Evolutionary conservation across 1,284 basidiomycete genomes (phyloP).

Genomic region (Cryptococcus wingfieldii): DNA sequence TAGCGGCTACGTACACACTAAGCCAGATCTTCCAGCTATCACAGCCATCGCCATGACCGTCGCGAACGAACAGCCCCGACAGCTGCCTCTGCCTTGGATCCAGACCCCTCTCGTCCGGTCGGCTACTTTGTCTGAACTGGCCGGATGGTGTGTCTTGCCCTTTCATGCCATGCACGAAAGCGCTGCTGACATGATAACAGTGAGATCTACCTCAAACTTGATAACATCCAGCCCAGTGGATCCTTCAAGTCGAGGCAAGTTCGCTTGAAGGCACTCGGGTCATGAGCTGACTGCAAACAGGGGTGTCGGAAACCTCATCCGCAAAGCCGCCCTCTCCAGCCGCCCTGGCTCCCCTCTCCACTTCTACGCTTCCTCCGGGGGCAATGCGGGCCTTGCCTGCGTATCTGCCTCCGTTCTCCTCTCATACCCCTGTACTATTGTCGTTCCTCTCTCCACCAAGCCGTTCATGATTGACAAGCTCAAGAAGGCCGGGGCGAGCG

Average conservation of each 20-base stretch:
- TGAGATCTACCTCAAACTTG: constrained; percentile 29
- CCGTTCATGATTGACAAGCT: constrained; percentile 26
- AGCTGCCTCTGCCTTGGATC: constrained; percentile 22
- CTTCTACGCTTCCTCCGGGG: constrained; percentile 31
- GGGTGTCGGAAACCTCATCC: constrained; percentile 29
- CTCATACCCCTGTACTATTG: constrained; percentile 19
- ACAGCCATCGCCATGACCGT: no score
- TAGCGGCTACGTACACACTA: no score
- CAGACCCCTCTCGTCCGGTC: constrained; percentile 28
- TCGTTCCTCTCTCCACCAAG: constrained; percentile 24
- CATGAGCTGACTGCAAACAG: constrained; percentile 5
- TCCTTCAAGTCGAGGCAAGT: constrained; percentile 35
- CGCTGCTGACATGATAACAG: constrained; percentile 5
- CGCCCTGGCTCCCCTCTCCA: constrained; percentile 12
- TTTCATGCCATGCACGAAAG: background rate
- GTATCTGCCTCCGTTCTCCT: constrained; percentile 20
- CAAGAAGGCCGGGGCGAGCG: constrained; percentile 16
- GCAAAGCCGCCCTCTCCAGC: constrained; percentile 5
- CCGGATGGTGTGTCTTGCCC: constrained; percentile 26
- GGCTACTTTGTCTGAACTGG: constrained; percentile 20
- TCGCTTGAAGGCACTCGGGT: background rate
- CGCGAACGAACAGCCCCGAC: no score
- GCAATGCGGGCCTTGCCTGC: constrained; percentile 33
- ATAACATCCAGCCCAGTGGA: constrained; percentile 30
- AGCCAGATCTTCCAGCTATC: no score